Percentiles rank a stretch among this genome's conserved stretches.
Conservation (phyloP, 495 filamentous ascomycete genomes). For the Cercophora newfieldiana region DNA sequence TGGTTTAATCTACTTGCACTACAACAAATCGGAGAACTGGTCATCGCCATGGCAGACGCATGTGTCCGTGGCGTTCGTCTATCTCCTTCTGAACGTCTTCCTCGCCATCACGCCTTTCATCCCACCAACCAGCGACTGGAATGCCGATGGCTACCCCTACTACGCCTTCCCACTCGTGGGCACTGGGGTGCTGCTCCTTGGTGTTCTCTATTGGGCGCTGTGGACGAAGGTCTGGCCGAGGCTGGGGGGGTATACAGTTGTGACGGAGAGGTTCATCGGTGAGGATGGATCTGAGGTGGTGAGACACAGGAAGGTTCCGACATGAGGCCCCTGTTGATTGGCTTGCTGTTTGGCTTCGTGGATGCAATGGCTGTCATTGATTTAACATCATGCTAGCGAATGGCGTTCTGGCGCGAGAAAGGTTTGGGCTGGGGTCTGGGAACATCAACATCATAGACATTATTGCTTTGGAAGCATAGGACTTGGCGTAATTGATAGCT, state of each 20-base stretch:
- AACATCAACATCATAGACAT: not conserved
- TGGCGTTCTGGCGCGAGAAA: not conserved
- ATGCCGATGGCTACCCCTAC: constrained; percentile 53
- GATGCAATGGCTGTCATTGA: not conserved
- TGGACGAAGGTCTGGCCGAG: constrained; percentile 50
- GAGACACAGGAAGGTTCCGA: constrained; percentile 33
- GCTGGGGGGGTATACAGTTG: constrained; percentile 48
- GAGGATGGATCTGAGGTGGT: constrained; percentile 47
- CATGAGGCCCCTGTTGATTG: not conserved
- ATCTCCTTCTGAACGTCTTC: constrained; percentile 50
- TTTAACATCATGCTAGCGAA: not conserved
- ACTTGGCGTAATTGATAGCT: too few relatives aligned
- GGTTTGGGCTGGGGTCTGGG: not conserved
- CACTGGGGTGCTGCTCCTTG: constrained; percentile 46
- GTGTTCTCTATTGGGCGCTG: constrained; percentile 51
- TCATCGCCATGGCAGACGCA: constrained; percentile 46
- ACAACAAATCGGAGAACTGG: constrained; percentile 43
- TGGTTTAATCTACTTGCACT: constrained; percentile 53
- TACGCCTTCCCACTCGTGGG: constrained; percentile 55
- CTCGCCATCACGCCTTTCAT: constrained; percentile 53
- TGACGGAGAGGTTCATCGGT: constrained; percentile 38
- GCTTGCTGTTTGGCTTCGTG: not conserved
- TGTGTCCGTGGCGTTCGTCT: constrained; percentile 44
- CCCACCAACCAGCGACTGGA: constrained; percentile 51
- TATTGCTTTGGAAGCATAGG: not conserved